Evolutionary conservation across 129 eudicot genomes (phyloP), one percentile per base, ranked within the genome.

Genomic region (Dittrichia graveolens): DNA sequence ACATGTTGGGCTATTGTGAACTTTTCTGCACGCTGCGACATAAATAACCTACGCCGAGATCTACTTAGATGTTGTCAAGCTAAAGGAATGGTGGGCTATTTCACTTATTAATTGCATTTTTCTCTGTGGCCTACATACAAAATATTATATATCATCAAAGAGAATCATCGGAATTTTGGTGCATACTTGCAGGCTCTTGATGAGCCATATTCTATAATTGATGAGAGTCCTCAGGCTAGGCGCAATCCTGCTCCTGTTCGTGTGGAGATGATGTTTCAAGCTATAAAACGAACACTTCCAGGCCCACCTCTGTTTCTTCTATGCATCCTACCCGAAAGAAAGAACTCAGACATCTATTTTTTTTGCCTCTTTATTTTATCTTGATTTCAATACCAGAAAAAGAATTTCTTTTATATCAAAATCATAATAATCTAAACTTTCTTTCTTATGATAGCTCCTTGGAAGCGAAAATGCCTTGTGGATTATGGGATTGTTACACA

Each of bases 11-110:
- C 83, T 4, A 61, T 91, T 14, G 96, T 86, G 37, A 91, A 91
- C 84, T 91, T 91, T 66, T 91, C 97, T 40, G 89, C 97, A n/a
- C 83, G 90, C 4, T 84, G 96, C 47, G 90, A 91, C 64, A 45
- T 58, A 1, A 75, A 73, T 10, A 31, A 50, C 35, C 80, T 88
- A 4, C 13, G 61, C 9, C 53, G 74, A n/a, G 90, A 86, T 70
- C 71, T 91, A 16, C 75, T 56, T 3, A 82, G 77, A 68, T 66
- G 83, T 45, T 84, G 84, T n/a, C 74, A 78, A 13, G 75, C 81
- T 14, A 91, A 88, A 52, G 97, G 95, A 69, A 77, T 91, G 62
- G 97, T 91, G 62, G 31, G 86, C 72, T 41, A 2, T 13, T 35
- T 40, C 14, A 31, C 6, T 2, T 2, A 15, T 8, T 14, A 44